phyloP scores from a whole-genome alignment of 306 rosid species.

The Erythrophleum fordii region DNA sequence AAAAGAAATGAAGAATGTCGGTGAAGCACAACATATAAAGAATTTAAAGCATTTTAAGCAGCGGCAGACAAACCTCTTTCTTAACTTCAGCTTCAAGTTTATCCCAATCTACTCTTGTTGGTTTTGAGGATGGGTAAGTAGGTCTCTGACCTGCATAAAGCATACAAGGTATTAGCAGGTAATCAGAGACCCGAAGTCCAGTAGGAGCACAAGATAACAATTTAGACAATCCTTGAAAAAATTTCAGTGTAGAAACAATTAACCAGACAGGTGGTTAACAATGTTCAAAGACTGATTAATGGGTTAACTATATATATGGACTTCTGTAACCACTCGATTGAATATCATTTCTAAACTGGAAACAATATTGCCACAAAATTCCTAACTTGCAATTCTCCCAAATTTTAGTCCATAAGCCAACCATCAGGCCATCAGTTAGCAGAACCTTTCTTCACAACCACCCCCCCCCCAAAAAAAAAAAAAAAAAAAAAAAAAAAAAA shows the following conservation, averaged over 20 bases:
- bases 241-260: background rate
- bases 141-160: constrained; percentile 49
- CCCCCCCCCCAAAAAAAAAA: no score
- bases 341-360: background rate
- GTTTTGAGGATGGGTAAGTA: constrained; percentile 86
- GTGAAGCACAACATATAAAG: background rate
- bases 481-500: no score
- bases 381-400: background rate
- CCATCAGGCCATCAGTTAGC: background rate
- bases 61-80: constrained; percentile 68
- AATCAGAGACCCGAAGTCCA: background rate
- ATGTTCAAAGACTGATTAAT: background rate
- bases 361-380: background rate
- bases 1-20: constrained; percentile 27
- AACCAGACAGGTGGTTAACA: background rate
- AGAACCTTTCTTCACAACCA: background rate
- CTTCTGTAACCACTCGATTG: background rate
- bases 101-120: constrained; percentile 78
- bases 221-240: background rate
- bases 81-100: constrained; percentile 87
- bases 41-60: background rate
- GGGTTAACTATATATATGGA: background rate
- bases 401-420: background rate
- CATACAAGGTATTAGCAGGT: background rate
- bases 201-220: background rate